Evolutionary conservation across 225 moss, liverwort and hornwort species (phyloP).

Genomic region (Straminergon stramineum): DNA sequence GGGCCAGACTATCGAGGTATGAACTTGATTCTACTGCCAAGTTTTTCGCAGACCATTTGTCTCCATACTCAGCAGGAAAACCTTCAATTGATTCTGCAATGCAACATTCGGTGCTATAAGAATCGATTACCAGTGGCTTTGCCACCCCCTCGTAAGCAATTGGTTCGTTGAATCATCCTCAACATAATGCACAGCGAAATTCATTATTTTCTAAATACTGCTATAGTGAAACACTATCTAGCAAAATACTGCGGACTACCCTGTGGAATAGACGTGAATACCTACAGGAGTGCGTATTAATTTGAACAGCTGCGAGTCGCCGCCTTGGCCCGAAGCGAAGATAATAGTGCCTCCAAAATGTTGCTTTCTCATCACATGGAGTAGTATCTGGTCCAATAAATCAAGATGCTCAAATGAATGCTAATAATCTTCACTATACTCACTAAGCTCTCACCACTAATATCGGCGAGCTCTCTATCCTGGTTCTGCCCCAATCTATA

Average conservation of each 20-base stretch:
- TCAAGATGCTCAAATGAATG: background rate
- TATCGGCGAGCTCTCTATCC: background rate
- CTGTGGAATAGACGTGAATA: background rate
- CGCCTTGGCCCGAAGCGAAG: slow-evolving; percentile 26
- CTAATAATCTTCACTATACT: background rate
- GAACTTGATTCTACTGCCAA: slow-evolving; percentile 8
- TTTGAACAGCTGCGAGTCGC: slow-evolving; percentile 35
- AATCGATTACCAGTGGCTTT: background rate
- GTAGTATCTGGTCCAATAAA: slow-evolving; percentile 15
- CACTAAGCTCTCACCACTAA: background rate
- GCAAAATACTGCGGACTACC: background rate
- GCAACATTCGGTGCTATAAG: background rate
- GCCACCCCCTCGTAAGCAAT: background rate
- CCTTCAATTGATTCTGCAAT: slow-evolving; percentile 10
- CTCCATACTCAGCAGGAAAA: background rate
- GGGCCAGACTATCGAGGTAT: slow-evolving; percentile 24
- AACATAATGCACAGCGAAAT: background rate
- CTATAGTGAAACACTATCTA: background rate
- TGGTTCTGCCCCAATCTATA: background rate
- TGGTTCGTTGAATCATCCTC: background rate
- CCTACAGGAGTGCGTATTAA: slow-evolving; percentile 13
- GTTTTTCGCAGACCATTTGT: slow-evolving; percentile 14
- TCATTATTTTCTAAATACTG: background rate
- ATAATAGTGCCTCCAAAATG: background rate
- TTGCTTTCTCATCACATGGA: slow-evolving; percentile 13